Evolutionary conservation across 345 rosid species (phyloP).

Genomic region (Populus nigra): DNA sequence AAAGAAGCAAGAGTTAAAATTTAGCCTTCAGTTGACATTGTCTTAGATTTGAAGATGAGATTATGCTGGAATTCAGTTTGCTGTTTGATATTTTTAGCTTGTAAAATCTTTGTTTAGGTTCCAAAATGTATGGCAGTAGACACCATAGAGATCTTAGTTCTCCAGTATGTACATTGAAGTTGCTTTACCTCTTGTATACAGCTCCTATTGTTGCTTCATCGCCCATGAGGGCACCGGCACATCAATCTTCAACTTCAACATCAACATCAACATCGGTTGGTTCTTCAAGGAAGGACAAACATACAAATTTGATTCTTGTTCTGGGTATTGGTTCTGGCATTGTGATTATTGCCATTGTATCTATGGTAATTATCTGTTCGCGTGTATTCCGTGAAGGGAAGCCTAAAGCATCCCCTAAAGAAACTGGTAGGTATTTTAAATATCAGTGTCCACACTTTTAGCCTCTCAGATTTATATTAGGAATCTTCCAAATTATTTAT

Average conservation of each 20-base stretch:
- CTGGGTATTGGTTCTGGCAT: slow-evolving; percentile 68
- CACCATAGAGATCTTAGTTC: background rate
- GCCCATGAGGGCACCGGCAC: slow-evolving; percentile 50
- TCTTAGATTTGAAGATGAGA: background rate
- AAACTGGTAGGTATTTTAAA: slow-evolving; percentile 50
- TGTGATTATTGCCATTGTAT: slow-evolving; percentile 47
- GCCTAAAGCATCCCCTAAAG: slow-evolving; percentile 48
- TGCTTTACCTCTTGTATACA: slow-evolving; percentile 36
- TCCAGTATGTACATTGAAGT: slow-evolving; percentile 12
- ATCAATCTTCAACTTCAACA: slow-evolving; percentile 36
- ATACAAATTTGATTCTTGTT: slow-evolving; percentile 55
- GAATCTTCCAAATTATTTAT: background rate
- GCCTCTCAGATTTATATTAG: background rate
- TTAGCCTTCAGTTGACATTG: background rate
- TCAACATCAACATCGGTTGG: slow-evolving; percentile 25
- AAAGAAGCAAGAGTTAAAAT: background rate
- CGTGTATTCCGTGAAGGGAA: slow-evolving; percentile 55
- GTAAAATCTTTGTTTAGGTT: background rate
- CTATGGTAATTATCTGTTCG: slow-evolving; percentile 60
- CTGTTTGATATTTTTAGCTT: background rate
- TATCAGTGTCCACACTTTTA: background rate
- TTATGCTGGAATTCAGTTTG: background rate
- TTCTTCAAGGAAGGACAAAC: slow-evolving; percentile 50
- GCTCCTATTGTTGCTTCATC: slow-evolving; percentile 63
- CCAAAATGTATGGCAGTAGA: background rate